phyloP scores from a whole-genome alignment of 2,329 filamentous ascomycete species.

The Xylaria sp. region DNA sequence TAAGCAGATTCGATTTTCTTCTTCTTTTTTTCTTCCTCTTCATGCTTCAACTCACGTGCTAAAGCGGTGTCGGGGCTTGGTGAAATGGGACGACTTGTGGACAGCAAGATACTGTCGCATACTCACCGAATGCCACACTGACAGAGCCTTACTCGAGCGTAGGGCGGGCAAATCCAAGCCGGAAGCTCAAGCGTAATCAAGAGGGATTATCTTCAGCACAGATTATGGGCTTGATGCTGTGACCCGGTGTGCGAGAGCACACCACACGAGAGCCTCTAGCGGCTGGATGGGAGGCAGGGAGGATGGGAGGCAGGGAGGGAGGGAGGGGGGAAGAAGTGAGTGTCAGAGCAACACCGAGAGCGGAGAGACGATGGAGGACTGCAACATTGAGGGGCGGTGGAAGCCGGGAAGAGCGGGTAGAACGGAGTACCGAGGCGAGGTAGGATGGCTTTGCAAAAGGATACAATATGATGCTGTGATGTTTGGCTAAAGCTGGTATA shows the following conservation, averaged over 20 bases:
- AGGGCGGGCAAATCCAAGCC: neutral
- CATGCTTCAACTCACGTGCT: neutral
- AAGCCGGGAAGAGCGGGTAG: slow-evolving; percentile 3
- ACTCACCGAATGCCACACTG: slow-evolving; percentile 20
- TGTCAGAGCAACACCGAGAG: slow-evolving; percentile 29
- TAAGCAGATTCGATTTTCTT: neutral
- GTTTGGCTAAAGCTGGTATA: neutral
- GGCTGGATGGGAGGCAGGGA: neutral
- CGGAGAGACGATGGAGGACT: slow-evolving; percentile 31
- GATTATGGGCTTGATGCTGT: neutral
- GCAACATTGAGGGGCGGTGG: slow-evolving; percentile 12
- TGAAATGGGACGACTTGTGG: neutral
- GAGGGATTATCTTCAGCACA: neutral
- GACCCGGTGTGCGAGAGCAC: slow-evolving; percentile 23
- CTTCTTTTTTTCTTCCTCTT: neutral
- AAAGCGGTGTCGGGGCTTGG: neutral
- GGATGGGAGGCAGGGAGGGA: too few species aligned
- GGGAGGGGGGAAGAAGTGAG: neutral
- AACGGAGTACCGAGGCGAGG: neutral
- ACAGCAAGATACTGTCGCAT: neutral
- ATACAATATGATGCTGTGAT: neutral
- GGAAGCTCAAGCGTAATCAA: neutral
- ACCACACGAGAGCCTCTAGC: slow-evolving; percentile 12
- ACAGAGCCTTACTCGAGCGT: slow-evolving; percentile 2
- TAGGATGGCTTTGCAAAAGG: neutral